Base-by-base conservation (phyloP, 129 eudicot species). In the Chrysanthemum seticuspe region DNA sequence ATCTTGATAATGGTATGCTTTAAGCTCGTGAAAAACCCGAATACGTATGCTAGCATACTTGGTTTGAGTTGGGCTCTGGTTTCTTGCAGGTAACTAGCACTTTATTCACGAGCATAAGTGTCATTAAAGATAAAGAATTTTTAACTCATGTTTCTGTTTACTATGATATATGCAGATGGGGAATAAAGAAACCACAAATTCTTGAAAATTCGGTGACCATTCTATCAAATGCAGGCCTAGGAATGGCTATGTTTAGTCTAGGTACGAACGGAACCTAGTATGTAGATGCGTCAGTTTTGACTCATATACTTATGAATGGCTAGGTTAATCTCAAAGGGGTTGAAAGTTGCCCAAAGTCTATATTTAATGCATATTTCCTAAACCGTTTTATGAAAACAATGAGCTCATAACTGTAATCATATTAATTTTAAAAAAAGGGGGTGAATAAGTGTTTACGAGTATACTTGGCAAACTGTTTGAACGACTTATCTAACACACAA, bases 171-270 rank as follows among this genome's bases (percentile, higher is more conserved):
- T 55, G 73, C 74, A 74, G 83, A 70, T 83, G 88, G 86, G 91
- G 86, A 21, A 78, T 86, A 73, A 74, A 21, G 75, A 83, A 79
- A 79, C 91, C 91, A 34, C 78, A 78, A 27, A 83, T 86, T 77
- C 63, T 86, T 21, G 87, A 78, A 68, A 86, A 86, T 71, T 86
- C 91, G 10, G 86, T 86, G 3, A 77, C 87, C 3, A 83, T 86
- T 57, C 79, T 86, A 65, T 83, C 90, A 1, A 83, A 86, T 49
- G 87, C 91, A 25, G 91, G 91, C 62, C 78, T 86, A 50, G 91
- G 91, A 19, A 86, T 86, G 91, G 91, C 91, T 12, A 86, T 86
- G 91, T 86, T 86, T 63, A 83, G 91, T 78, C 65, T 86, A 60
- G 91, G 91, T 86, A 70, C 49, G 71, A 61, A 21, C 21, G 64